Conservation (phyloP, 2,329 filamentous ascomycete genomes). For the Aspergillus vadensis region DNA sequence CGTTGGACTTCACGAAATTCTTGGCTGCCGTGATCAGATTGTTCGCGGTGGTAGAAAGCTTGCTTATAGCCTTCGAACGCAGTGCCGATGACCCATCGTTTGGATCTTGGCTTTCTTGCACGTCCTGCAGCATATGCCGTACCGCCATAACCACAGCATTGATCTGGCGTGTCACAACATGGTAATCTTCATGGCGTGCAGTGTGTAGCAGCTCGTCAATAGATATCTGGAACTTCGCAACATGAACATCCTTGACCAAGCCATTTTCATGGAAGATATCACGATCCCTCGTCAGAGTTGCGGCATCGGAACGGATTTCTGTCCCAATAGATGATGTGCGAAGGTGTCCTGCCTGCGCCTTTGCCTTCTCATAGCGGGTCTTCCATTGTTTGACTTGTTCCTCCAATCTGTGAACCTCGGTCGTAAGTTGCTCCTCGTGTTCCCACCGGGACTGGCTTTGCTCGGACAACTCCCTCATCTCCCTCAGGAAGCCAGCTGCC, state of each 20-base stretch:
- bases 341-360: constrained; percentile 81
- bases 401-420: constrained; percentile 75
- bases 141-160: constrained; percentile 82
- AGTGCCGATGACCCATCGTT: constrained; percentile 60
- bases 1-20: constrained; percentile 80
- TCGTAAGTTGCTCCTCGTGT: constrained; percentile 75
- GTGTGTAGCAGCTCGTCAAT: constrained; percentile 85
- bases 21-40: constrained; percentile 93
- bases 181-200: constrained; percentile 72
- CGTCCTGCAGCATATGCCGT: constrained; percentile 79
- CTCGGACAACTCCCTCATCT: constrained; percentile 85
- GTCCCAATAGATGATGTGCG: constrained; percentile 79
- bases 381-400: constrained; percentile 88
- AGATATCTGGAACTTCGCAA: constrained; percentile 92
- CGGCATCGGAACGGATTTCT: constrained; percentile 44
- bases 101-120: constrained; percentile 61
- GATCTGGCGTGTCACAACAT: constrained; percentile 79
- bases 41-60: constrained; percentile 91
- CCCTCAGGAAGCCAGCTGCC: constrained; percentile 77
- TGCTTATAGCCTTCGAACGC: constrained; percentile 71
- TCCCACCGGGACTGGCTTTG: constrained; percentile 78
- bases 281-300: constrained; percentile 65
- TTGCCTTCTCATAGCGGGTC: constrained; percentile 80
- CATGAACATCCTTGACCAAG: constrained; percentile 83
- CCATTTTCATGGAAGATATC: constrained; percentile 72